A percentile compares a stretch with the other conserved stretches of the same genome.
Evolutionary conservation across 345 rosid species (phyloP).

Genomic region (Acer campestre): DNA sequence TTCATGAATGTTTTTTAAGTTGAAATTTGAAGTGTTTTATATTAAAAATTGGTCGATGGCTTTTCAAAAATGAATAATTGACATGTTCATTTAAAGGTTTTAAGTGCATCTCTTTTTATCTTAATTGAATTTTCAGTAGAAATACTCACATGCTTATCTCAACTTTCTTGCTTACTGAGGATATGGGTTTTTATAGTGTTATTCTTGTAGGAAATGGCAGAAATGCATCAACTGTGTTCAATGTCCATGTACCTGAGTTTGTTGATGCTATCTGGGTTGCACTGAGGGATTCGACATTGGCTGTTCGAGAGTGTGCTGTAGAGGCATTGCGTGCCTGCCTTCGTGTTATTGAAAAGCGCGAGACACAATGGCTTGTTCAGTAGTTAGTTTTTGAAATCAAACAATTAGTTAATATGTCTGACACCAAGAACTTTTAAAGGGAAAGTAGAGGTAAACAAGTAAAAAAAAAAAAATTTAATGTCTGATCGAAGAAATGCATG

Average conservation of each 20-base stretch:
- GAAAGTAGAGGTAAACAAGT: background rate
- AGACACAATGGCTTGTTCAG: slow-evolving; percentile 99
- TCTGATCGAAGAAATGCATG: background rate
- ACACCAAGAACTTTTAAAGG: background rate
- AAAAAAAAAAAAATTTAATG: background rate
- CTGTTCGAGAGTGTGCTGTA: slow-evolving; percentile 88
- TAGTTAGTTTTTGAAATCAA: slow-evolving; percentile 57
- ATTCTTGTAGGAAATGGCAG: slow-evolving; percentile 85
- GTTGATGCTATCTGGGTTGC: slow-evolving; percentile 99
- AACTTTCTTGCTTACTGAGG: background rate
- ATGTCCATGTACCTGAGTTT: slow-evolving; percentile 93
- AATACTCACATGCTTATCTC: background rate
- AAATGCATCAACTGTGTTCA: slow-evolving; percentile 98
- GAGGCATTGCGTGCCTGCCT: slow-evolving; percentile 99
- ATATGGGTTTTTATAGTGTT: slow-evolving; percentile 13
- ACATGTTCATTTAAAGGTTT: background rate
- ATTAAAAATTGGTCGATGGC: background rate
- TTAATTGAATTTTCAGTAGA: background rate
- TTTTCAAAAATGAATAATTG: background rate
- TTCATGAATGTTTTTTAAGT: background rate
- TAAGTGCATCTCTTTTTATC: background rate
- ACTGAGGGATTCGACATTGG: slow-evolving; percentile 86
- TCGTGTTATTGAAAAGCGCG: slow-evolving; percentile 97
- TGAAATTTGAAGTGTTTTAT: background rate
- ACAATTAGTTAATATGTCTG: background rate